Percentiles rank a stretch among this genome's conserved stretches.
Conservation (phyloP, 768 basidiomycete genomes). For the Hygrophoropsis aurantiaca region DNA sequence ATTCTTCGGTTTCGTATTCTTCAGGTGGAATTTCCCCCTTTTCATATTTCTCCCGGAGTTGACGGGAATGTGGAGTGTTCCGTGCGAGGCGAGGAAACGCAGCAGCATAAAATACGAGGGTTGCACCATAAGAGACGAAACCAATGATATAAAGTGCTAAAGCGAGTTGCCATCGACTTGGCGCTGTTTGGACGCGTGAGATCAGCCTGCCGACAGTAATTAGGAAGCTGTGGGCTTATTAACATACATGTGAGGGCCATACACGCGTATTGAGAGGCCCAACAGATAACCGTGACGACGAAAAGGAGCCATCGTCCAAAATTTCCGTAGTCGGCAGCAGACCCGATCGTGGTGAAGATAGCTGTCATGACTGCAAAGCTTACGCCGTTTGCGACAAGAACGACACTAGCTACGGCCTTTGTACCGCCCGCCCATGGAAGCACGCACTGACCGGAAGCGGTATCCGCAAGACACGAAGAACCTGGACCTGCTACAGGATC, state of each 20-base stretch:
- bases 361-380: constrained; percentile 80
- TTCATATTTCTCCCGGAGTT: constrained; percentile 54
- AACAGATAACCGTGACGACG: constrained; percentile 68
- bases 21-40: constrained; percentile 57
- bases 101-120: constrained; percentile 79
- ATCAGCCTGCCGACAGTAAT: not conserved
- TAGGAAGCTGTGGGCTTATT: not conserved
- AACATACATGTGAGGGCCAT: constrained; percentile 68
- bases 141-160: constrained; percentile 82
- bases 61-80: constrained; percentile 65
- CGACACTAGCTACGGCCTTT: constrained; percentile 71
- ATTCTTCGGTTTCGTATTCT: constrained; percentile 73
- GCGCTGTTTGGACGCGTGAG: constrained; percentile 36
- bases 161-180: constrained; percentile 68
- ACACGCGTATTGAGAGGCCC: constrained; percentile 78
- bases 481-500: constrained; percentile 72
- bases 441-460: constrained; percentile 71
- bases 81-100: constrained; percentile 79
- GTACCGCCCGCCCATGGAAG: constrained; percentile 75
- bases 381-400: constrained; percentile 75
- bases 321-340: constrained; percentile 32
- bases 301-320: constrained; percentile 83
- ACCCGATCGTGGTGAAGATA: constrained; percentile 77
- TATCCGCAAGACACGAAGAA: constrained; percentile 58
- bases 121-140: constrained; percentile 78